These are phyloP conservation scores for Claviceps sp. DNA, from an alignment of 2,329 filamentous ascomycete species.

Conservation along the genomic window DNA sequence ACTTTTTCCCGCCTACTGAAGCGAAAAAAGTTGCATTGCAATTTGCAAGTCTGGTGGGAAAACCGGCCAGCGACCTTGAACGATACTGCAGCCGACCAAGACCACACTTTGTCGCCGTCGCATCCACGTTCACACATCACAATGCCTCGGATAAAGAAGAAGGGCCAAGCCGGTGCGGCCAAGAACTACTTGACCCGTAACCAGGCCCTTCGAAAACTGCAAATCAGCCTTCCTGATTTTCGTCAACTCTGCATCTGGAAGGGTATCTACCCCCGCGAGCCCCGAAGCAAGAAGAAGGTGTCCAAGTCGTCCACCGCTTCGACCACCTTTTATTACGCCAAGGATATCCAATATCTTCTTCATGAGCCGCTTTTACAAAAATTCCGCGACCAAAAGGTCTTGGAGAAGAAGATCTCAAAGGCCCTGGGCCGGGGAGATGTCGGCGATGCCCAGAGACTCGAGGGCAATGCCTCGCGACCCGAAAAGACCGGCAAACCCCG, in stretches of 20 bases:
- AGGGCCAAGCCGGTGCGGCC: slow-evolving; percentile 80
- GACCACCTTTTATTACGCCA: slow-evolving; percentile 84
- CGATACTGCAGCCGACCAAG: not conserved
- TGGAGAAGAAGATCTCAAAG: slow-evolving; percentile 94
- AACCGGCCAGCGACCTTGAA: slow-evolving; percentile 19
- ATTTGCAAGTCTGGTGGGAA: slow-evolving; percentile 12
- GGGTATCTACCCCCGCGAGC: slow-evolving; percentile 96
- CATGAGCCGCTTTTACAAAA: slow-evolving; percentile 90
- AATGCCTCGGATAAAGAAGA: slow-evolving; percentile 80
- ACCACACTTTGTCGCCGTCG: slow-evolving; percentile 5
- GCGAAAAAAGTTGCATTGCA: slow-evolving; percentile 19
- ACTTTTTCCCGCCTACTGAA: slow-evolving; percentile 10
- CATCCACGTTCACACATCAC: slow-evolving; percentile 8
- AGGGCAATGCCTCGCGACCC: slow-evolving; percentile 72
- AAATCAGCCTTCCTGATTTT: slow-evolving; percentile 94
- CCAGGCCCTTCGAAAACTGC: slow-evolving; percentile 92
- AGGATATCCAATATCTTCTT: slow-evolving; percentile 95
- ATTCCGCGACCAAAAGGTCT: slow-evolving; percentile 91
- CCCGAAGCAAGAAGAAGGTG: slow-evolving; percentile 92
- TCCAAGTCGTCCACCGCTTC: slow-evolving; percentile 79
- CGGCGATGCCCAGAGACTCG: slow-evolving; percentile 72
- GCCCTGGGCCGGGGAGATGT: slow-evolving; percentile 88
- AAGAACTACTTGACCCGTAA: slow-evolving; percentile 98
- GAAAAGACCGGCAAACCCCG: slow-evolving; percentile 84
- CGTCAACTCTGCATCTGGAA: slow-evolving; percentile 99